These are phyloP conservation scores for Thelephora ganbajun DNA, from an alignment of 768 basidiomycete species.

Conservation along the genomic window DNA sequence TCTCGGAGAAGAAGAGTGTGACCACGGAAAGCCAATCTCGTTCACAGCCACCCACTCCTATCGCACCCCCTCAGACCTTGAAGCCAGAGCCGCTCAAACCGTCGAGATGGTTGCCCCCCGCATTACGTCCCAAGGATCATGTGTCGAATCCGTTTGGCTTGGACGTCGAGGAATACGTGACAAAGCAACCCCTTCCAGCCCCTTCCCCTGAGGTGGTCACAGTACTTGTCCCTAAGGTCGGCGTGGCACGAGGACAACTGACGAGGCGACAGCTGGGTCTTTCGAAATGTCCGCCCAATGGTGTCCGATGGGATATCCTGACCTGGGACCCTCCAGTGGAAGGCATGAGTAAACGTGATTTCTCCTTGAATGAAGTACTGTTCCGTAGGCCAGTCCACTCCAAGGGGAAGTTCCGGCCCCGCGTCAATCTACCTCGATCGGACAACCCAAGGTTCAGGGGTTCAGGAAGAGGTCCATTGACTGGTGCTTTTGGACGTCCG, in stretches of 20 bases:
- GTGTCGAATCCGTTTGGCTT: neutral
- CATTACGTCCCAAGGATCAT: slow-evolving; percentile 7
- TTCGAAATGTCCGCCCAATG: slow-evolving; percentile 23
- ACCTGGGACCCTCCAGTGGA: slow-evolving; percentile 62
- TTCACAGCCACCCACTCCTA: slow-evolving; percentile 9
- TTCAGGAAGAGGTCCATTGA: slow-evolving; percentile 1
- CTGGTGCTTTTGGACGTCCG: slow-evolving; percentile 18
- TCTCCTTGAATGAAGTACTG: slow-evolving; percentile 51
- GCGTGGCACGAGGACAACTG: slow-evolving; percentile 28
- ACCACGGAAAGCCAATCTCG: slow-evolving; percentile 1
- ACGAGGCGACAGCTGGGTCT: slow-evolving; percentile 32
- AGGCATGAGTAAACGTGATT: slow-evolving; percentile 45
- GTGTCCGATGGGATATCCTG: slow-evolving; percentile 46
- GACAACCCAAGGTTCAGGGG: slow-evolving; percentile 1
- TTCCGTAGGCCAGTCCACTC: slow-evolving; percentile 30
- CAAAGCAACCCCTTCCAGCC: slow-evolving; percentile 4
- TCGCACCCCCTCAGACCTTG: slow-evolving; percentile 11
- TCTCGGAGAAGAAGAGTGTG: slow-evolving; percentile 8
- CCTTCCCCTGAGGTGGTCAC: slow-evolving; percentile 16
- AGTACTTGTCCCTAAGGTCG: slow-evolving; percentile 36
- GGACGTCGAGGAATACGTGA: neutral
- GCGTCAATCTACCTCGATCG: slow-evolving; percentile 22
- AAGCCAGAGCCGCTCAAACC: slow-evolving; percentile 8
- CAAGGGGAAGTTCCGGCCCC: slow-evolving; percentile 21
- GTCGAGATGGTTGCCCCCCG: slow-evolving; percentile 15